These are phyloP conservation scores for Dothideomycetes sp. DNA, from an alignment of 2,329 filamentous ascomycete species.

Conservation along the genomic window DNA sequence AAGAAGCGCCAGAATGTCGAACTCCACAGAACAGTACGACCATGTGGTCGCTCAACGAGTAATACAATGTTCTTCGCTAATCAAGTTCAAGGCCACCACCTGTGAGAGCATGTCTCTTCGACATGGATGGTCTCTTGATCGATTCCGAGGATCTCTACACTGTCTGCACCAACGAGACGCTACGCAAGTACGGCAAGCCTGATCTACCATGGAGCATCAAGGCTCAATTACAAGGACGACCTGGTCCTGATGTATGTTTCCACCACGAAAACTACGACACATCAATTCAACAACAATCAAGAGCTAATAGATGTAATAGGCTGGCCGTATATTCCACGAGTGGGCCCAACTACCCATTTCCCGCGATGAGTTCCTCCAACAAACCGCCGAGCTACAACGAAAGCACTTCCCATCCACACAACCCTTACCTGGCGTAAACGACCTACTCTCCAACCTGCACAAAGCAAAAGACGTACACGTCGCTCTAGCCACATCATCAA, in stretches of 20 bases:
- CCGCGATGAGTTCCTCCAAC: constrained; percentile 54
- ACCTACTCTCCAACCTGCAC: constrained; percentile 55
- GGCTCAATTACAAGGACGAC: constrained; percentile 69
- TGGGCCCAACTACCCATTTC: constrained; percentile 83
- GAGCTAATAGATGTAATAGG: constrained; percentile 27
- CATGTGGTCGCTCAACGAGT: too few relatives aligned
- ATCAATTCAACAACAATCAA: neutral
- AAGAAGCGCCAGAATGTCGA: too few relatives aligned
- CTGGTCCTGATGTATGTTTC: constrained; percentile 44
- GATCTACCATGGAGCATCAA: constrained; percentile 88
- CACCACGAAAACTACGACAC: too few relatives aligned
- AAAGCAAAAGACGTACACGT: constrained; percentile 58
- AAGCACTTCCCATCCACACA: constrained; percentile 64
- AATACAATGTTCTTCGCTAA: too few relatives aligned
- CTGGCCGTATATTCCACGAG: constrained; percentile 56
- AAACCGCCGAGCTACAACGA: constrained; percentile 55
- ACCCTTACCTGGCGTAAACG: constrained; percentile 67
- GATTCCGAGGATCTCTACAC: constrained; percentile 91
- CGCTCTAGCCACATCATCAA: constrained; percentile 76
- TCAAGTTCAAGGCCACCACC: constrained; percentile 66
- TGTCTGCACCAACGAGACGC: constrained; percentile 68
- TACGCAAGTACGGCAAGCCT: constrained; percentile 64
- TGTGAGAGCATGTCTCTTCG: constrained; percentile 86
- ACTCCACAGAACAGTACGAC: too few relatives aligned
- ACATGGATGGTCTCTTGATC: constrained; percentile 96